Conservation (phyloP, 1,139 yeast genomes). For the Hansenula sp. region DNA sequence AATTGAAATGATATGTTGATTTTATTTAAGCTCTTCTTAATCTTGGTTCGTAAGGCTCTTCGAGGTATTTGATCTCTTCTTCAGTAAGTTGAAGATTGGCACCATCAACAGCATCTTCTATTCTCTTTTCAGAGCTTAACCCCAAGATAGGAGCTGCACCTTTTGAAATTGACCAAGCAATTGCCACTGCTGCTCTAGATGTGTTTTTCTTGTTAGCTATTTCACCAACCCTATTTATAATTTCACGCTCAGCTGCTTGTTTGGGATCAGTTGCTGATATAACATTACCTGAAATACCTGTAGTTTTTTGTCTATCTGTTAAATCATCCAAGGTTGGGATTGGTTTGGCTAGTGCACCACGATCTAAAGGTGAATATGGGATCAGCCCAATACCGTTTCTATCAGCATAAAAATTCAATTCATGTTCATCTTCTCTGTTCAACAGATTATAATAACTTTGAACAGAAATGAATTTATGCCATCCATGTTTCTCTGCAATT, state of each 20-base stretch:
- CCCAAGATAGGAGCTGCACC: conserved; percentile 55
- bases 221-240: conserved; percentile 46
- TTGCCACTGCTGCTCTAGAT: conserved; percentile 51
- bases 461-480: conserved; percentile 57
- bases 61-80: conserved; percentile 29
- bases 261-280: conserved; percentile 11
- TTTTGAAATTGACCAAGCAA: conserved; percentile 49
- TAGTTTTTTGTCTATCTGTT: conserved; percentile 10
- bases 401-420: conserved; percentile 52
- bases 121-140: conserved; percentile 23
- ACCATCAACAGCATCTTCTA: conserved; percentile 51
- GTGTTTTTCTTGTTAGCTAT: conserved; percentile 38
- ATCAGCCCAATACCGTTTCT: conserved; percentile 43
- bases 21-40: too few relatives aligned
- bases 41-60: neutral
- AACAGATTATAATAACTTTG: conserved; percentile 53
- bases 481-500: conserved; percentile 46
- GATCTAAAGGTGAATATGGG: conserved; percentile 51
- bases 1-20: too few relatives aligned
- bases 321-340: too few relatives aligned
- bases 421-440: conserved; percentile 58
- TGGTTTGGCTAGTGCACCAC: conserved; percentile 45
- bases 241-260: conserved; percentile 31
- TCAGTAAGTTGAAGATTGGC: conserved; percentile 37
- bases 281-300: too few relatives aligned